Percentiles rank a stretch among this genome's conserved stretches.
Conservation (phyloP, 768 basidiomycete genomes). For the Boletus vinaceobasis region DNA sequence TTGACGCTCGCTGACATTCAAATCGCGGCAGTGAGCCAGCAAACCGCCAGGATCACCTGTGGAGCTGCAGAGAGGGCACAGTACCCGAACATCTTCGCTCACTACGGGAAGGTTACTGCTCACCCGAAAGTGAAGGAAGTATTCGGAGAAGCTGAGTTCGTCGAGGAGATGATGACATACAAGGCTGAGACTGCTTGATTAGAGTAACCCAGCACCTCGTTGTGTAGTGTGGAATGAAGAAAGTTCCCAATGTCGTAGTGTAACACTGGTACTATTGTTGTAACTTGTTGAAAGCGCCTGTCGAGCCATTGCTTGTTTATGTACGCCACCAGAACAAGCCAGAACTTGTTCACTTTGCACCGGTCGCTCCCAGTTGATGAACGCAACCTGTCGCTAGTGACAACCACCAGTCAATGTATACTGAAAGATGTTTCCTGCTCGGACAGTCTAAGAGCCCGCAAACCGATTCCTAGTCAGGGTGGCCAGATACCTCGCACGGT, state of each 20-base stretch:
- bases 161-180: constrained; percentile 15
- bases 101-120: constrained; percentile 20
- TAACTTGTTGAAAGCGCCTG: too few species aligned
- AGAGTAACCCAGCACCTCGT: neutral
- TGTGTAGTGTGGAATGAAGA: neutral
- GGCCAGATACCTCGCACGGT: neutral
- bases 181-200: constrained; percentile 5
- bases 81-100: constrained; percentile 26
- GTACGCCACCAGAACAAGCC: neutral
- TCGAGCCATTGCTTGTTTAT: constrained; percentile 3
- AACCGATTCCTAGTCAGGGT: neutral
- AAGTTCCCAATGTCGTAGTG: too few species aligned
- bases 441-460: neutral
- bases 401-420: neutral
- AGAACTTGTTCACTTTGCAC: neutral
- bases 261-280: too few species aligned
- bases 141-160: constrained; percentile 19
- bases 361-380: neutral
- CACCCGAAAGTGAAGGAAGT: constrained; percentile 17
- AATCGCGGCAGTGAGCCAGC: constrained; percentile 21
- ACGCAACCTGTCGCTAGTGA: neutral
- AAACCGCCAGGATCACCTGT: constrained; percentile 22
- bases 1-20: constrained; percentile 28
- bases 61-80: constrained; percentile 25
- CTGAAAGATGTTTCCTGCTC: neutral